Percentiles rank a stretch among this genome's conserved stretches.
Evolutionary conservation across 768 basidiomycete genomes (phyloP).

Genomic region (Amanita fuliginea): DNA sequence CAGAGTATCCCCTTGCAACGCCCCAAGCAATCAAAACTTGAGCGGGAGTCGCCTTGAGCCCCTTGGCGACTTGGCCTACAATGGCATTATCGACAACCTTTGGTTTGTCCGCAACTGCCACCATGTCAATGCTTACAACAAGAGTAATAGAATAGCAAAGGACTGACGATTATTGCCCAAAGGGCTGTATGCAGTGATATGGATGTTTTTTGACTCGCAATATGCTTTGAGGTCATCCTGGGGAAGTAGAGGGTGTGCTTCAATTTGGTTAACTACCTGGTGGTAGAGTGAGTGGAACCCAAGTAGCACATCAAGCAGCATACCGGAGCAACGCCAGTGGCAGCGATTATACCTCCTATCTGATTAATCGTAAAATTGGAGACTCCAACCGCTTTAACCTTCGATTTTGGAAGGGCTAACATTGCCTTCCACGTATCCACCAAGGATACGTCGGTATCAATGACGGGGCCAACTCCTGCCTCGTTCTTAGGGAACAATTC

Average conservation of each 20-base stretch:
- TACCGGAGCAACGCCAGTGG: constrained; percentile 66
- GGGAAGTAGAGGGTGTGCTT: constrained; percentile 71
- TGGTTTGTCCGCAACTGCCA: constrained; percentile 45
- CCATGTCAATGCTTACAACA: neutral
- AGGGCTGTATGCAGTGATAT: constrained; percentile 57
- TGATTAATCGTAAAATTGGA: constrained; percentile 69
- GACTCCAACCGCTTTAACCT: constrained; percentile 65
- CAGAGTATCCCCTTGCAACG: constrained; percentile 59
- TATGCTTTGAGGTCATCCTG: constrained; percentile 66
- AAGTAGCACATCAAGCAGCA: constrained; percentile 10
- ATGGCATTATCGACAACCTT: constrained; percentile 58
- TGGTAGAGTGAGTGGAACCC: neutral
- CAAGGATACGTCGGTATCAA: constrained; percentile 48
- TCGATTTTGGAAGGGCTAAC: constrained; percentile 58
- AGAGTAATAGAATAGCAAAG: neutral
- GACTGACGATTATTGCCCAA: constrained; percentile 72
- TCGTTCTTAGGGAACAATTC: constrained; percentile 33
- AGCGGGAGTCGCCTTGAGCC: constrained; percentile 55
- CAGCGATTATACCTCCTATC: constrained; percentile 54
- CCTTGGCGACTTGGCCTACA: constrained; percentile 52
- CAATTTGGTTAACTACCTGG: constrained; percentile 67
- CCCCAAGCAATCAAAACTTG: constrained; percentile 84
- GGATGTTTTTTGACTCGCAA: constrained; percentile 60
- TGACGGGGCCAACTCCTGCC: constrained; percentile 24
- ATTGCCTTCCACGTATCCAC: constrained; percentile 79